Evolutionary conservation across 176 grass and related monocot genomes (phyloP), one percentile per base, ranked within the genome.

Genomic region (Carex cristatella): DNA sequence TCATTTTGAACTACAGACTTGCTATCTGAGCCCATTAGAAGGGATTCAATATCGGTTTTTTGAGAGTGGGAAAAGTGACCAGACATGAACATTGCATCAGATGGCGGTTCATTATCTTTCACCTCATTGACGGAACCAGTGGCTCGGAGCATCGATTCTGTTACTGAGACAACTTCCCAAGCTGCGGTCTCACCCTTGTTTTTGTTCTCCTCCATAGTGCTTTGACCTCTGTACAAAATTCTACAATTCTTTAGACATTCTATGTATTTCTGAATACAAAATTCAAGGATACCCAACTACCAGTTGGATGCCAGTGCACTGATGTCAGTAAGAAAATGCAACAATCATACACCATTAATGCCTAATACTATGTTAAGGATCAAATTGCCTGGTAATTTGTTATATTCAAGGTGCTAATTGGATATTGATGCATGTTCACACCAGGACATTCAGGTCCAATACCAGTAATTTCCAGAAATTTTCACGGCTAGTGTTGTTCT

Each of bases 121-220:
- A 48, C 10, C 83, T 94, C 87, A 5, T 91, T 77, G 0, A 67
- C 73, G 54, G 79, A 85, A 2, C 87, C 67, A 10, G 70, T 28
- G 4, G 90, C 57, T 0, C 84, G 89, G 10, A 91, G 89, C 5
- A 88, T 80, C 2, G 94, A 97, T 14, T 90, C 87, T 1, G 94
- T 94, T 1, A 97, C 89, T 48, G 90, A 93, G 56, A 97, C 94
- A 13, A 97, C 90, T 63, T 94, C 94, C 94, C 94, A 94, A n/a
- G 92, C 90, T 2, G 59, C 73, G 4, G 57, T 51, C 14, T 90
- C 71, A 23, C 40, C 79, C 7, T 67, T 78, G 60, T 80, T 87
- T 49, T 86, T 51, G 78, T 87, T 72, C 31, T 86, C 80, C 0
- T 60, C 61, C 88, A 90, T 90, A 23, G 9, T 46, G 35, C 10